These are phyloP conservation scores for Hypsizygus ulmarius DNA, from an alignment of 1,284 basidiomycete genomes.

Conservation along the genomic window DNA sequence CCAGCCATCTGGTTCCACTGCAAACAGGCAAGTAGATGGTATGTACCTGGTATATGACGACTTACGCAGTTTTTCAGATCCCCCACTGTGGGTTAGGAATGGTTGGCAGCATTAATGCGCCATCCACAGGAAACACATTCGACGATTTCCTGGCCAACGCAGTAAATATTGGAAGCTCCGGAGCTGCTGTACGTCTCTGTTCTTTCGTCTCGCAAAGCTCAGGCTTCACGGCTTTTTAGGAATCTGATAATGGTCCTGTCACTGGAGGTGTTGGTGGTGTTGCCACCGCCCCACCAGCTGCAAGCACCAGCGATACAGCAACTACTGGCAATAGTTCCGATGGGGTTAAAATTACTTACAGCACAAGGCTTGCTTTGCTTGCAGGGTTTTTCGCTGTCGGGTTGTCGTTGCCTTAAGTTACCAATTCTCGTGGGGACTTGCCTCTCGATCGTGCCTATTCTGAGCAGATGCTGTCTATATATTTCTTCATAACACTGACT, in stretches of 20 bases:
- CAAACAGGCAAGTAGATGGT: conserved; percentile 38
- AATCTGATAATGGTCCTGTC: conserved; percentile 35
- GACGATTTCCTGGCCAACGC: conserved; percentile 45
- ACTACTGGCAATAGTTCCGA: conserved; percentile 8
- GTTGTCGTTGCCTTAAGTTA: conserved; percentile 6
- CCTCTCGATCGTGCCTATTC: background rate
- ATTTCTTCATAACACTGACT: too few species aligned
- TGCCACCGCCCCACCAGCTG: conserved; percentile 33
- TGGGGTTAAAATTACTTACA: conserved; percentile 19
- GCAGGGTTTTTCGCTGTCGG: conserved; percentile 13
- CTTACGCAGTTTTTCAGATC: conserved; percentile 19
- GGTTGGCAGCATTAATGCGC: conserved; percentile 68
- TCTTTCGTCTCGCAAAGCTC: background rate
- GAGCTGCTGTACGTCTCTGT: conserved; percentile 8
- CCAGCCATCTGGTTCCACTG: conserved; percentile 68
- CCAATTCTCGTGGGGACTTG: background rate
- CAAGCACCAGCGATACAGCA: conserved; percentile 3
- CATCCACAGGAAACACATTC: conserved; percentile 53
- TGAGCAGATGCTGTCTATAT: too few species aligned
- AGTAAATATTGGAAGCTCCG: conserved; percentile 36
- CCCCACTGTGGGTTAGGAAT: conserved; percentile 57
- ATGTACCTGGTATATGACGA: background rate
- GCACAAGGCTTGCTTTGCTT: conserved; percentile 21
- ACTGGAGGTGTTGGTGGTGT: conserved; percentile 41
- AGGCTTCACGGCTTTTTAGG: conserved; percentile 23